Evolutionary conservation across 1,284 basidiomycete species (phyloP), one percentile per base, ranked within the genome.

Genomic region (Cryptococcus neoformans): DNA sequence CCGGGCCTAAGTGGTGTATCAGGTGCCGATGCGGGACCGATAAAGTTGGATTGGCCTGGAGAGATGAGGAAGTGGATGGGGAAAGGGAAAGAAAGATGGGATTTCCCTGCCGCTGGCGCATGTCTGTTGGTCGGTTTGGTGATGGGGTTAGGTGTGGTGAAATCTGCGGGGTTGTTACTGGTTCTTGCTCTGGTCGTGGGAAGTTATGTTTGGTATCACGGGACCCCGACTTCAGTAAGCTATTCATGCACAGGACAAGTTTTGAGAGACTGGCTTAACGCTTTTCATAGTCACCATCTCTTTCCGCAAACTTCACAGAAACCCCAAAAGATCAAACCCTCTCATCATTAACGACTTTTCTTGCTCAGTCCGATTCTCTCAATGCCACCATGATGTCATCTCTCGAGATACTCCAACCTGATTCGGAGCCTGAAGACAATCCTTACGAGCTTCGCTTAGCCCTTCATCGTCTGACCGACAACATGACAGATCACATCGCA

Each of bases 401-500:
- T 1, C 60, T 74, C 17, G 49, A 56, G 36, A 47, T 66, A 3
- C 61, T 74, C 0, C 56, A 63, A 36, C 62, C 63, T 0, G 3
- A 41, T 41, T 35, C 34, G 10, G 46, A 47, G 21, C 8, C 46
- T 12, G 1, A 3, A 6, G 16, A 41, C 40, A 53, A 57, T 21
- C 55, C 66, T 3, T 57, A 65, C 53, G 48, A 59, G 2, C 66
- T 75, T 6, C 69, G 73, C 40, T 52, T 71, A 4, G 58, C 68
- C 3, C 57, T 76, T 7, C 63, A 75, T 54, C 66, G 66, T 1
- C 48, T 72, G 2, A 65, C 69, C 11, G 64, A 62, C n/a, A 61
- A 64, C 46, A 70, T 73, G 67, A 72, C 69, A 0, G 74, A 76
- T 53, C 64, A 70, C 47, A 59, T 75, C 5, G 73, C 70, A 0